These are phyloP conservation scores for Tylopilus felleus DNA, from an alignment of 768 basidiomycete species.

Conservation along the genomic window DNA sequence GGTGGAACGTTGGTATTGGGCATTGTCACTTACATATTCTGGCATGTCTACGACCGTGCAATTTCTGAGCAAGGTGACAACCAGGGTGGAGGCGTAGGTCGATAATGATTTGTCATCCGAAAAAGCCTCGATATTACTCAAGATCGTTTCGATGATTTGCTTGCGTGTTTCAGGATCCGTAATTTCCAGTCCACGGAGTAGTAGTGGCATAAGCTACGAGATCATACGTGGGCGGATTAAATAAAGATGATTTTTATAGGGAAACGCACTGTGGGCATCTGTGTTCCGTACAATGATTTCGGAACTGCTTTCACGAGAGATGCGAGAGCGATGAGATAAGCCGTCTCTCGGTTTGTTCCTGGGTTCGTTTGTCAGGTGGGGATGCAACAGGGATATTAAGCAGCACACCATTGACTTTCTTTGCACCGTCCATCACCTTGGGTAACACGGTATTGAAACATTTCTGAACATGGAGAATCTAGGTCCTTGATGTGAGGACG, in stretches of 20 bases:
- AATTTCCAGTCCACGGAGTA: constrained; percentile 81
- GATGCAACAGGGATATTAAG: neutral
- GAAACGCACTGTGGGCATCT: constrained; percentile 56
- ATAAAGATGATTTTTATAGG: neutral
- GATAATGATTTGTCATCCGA: constrained; percentile 52
- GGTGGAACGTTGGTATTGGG: neutral
- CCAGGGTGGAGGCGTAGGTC: constrained; percentile 69
- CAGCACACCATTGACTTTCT: constrained; percentile 48
- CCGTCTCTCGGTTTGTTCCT: constrained; percentile 56
- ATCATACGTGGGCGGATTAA: neutral
- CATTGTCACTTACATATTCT: constrained; percentile 45
- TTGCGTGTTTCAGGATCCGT: constrained; percentile 69
- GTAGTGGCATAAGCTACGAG: constrained; percentile 80
- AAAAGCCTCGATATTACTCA: constrained; percentile 62
- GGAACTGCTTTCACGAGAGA: constrained; percentile 79
- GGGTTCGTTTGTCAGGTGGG: neutral
- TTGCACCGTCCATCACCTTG: constrained; percentile 65
- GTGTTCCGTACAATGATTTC: constrained; percentile 63
- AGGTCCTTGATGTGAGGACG: neutral
- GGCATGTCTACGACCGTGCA: constrained; percentile 48
- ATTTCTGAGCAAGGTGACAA: constrained; percentile 68
- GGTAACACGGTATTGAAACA: constrained; percentile 73
- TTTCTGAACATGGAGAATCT: constrained; percentile 76
- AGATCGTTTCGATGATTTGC: constrained; percentile 78
- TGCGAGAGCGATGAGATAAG: constrained; percentile 80